Evolutionary conservation across 371 early-diverging fungal genomes (phyloP).

Genomic region (Nematocida ausubeli): DNA sequence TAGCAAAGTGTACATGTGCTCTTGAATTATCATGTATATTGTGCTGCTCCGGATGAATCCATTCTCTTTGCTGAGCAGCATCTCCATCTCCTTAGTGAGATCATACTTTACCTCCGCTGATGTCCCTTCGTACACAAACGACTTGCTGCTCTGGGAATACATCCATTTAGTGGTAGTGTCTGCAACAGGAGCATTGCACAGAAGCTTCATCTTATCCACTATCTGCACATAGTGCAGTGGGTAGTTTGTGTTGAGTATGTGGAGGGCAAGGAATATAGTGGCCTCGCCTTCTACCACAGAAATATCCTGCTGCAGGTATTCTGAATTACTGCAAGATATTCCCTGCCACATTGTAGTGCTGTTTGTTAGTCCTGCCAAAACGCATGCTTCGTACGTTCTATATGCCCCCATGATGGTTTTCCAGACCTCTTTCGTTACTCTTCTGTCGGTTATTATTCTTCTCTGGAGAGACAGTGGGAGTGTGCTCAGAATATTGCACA

Average conservation of each 20-base stretch:
- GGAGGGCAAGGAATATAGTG: constrained; percentile 13
- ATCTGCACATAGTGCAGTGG: constrained; percentile 47
- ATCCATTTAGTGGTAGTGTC: not conserved
- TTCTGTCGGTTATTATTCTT: not conserved
- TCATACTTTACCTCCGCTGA: not conserved
- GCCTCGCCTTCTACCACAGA: not conserved
- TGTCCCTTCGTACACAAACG: not conserved
- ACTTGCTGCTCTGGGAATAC: not conserved
- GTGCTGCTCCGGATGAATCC: not conserved
- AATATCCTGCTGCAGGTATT: constrained; percentile 1
- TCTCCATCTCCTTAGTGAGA: not conserved
- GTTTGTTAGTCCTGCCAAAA: constrained; percentile 22
- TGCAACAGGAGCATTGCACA: not conserved
- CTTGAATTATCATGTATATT: constrained; percentile 12
- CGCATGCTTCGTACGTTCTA: constrained; percentile 6
- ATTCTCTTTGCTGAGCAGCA: not conserved
- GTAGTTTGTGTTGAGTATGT: constrained; percentile 21
- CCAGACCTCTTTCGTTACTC: not conserved
- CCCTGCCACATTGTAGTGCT: not conserved
- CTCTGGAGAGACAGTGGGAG: constrained; percentile 5
- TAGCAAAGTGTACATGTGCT: not conserved
- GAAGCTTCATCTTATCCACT: constrained; percentile 5
- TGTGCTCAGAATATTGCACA: constrained; percentile 7
- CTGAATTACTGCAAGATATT: not conserved
- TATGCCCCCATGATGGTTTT: constrained; percentile 5